Evolutionary conservation across 108 stramenopile species (phyloP), one percentile per base, ranked within the genome.

Genomic region (Discostella stelligeroides): DNA sequence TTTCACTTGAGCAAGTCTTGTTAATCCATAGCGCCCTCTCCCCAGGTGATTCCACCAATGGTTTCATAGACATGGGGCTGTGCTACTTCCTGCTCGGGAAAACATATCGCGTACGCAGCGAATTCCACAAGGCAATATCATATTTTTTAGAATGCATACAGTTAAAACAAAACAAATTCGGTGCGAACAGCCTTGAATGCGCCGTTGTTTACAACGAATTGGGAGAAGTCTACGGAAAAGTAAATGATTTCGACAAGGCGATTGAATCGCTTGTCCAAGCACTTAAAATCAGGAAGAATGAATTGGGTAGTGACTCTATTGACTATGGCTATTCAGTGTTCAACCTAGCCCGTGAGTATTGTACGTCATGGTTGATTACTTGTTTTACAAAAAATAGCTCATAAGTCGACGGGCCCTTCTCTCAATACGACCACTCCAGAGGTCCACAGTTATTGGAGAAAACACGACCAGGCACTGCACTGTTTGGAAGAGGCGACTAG

Each of bases 191-290:
- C 49, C 69, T 72, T 27, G 80, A 81, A 64, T 66, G 75, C 58
- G 80, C 75, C 30, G 75, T 49, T 59, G 47, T 76, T 46, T 43
- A 76, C 29, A 66, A 71, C 37, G 60, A 71, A 42, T 61, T 81
- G 43, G 80, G 80, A 6, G 71, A 81, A 46, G 80, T 70, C 0
- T 76, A 75, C 28, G 64, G 70, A 57, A 76, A 72, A 28, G 20
- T 66, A 18, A 18, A 61, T 2, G 51, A 78, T 34, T 82, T 66
- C 17, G 76, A 82, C 50, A 74, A 68, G 34, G 81, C 81, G n/a
- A 66, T 79, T 68, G 76, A 74, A 74, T 78, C 66, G 9, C 58
- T 78, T 65, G 76, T 82, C 46, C 48, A 78, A 62, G 81, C 81
- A 25, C 76, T 82, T 15, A 64, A 77, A 25, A 79, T 82, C n/a